These are phyloP conservation scores for Picea abies DNA, from an alignment of 83 land plant genomes.

Conservation along the genomic window DNA sequence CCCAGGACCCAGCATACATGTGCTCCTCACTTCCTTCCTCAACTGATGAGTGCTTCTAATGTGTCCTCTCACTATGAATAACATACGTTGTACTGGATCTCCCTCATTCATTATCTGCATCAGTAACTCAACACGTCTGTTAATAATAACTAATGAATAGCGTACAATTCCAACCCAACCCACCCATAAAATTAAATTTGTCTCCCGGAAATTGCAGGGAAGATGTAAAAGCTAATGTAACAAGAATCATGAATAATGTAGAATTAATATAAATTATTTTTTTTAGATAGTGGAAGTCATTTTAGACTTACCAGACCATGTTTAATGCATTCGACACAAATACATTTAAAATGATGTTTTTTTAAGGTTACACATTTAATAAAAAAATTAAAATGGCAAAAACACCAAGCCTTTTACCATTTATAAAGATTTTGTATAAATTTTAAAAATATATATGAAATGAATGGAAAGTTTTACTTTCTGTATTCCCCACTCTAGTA, in stretches of 20 bases:
- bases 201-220: not conserved
- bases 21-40: slow-evolving; percentile 62
- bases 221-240: not conserved
- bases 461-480: not conserved
- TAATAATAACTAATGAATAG: not conserved
- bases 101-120: slow-evolving; percentile 82
- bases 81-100: slow-evolving; percentile 89
- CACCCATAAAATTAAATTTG: not conserved
- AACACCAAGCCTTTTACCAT: not conserved
- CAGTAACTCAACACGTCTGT: not conserved
- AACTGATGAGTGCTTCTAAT: slow-evolving; percentile 74
- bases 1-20: slow-evolving; percentile 84
- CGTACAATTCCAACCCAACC: not conserved
- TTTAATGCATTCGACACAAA: too few relatives aligned
- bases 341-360: too few relatives aligned
- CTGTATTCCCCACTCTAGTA: not conserved
- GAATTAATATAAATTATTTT: too few relatives aligned
- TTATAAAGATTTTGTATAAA: not conserved
- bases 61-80: slow-evolving; percentile 86
- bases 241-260: not conserved
- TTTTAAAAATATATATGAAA: not conserved
- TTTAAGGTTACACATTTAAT: too few relatives aligned
- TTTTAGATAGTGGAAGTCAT: too few relatives aligned
- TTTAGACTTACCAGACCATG: too few relatives aligned
- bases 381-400: too few relatives aligned